Base-by-base conservation (phyloP, 176 grass and related monocot genomes). In the Raddia distichophylla region DNA sequence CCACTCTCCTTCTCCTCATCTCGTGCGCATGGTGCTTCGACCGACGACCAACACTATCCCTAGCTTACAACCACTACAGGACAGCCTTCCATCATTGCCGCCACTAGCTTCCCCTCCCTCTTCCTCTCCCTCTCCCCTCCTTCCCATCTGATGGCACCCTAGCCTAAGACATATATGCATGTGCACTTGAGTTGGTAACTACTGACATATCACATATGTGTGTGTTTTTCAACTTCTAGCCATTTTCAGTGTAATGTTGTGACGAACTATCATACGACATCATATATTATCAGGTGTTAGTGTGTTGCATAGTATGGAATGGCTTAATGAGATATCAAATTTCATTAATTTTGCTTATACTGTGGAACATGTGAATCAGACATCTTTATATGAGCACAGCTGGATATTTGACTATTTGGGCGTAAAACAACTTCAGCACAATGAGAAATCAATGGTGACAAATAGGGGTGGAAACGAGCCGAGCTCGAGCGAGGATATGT, bases 401-500 rank as follows among this genome's bases (percentile, higher is more conserved):
- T 54, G 49, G 3, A 5, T n/a, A 11, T n/a, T 63, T 34, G 5
- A 10, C 22, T 32, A 33, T 22, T 12, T 65, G 59, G 47, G 10
- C 13, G 32, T 45, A 49, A 16, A 55, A 43, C 69, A 73, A 73
- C 40, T 16, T 73, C 11, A 73, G 3, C 11, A 59, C 48, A 59
- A 34, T 15, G 40, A 81, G 33, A 80, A 82, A 62, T 54, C 13
- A 53, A 9, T 81, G 49, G n/a, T 60, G 44, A 81, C 5, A 62
- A 16, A 11, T 27, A 27, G 27, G 27, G 27, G 27, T 27, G 27
- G 27, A 27, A 27, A 27, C 27, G 27, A 27, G 27, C 27, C 1
- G 27, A 27, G 27, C 27, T 27, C 27, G 1, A 27, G 27, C 27
- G 27, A 27, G 27, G 27, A 27, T 27, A 27, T 27, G 27, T 27